These are phyloP conservation scores for Exophiala mesophila DNA, from an alignment of 2,329 filamentous ascomycete genomes.

Conservation along the genomic window DNA sequence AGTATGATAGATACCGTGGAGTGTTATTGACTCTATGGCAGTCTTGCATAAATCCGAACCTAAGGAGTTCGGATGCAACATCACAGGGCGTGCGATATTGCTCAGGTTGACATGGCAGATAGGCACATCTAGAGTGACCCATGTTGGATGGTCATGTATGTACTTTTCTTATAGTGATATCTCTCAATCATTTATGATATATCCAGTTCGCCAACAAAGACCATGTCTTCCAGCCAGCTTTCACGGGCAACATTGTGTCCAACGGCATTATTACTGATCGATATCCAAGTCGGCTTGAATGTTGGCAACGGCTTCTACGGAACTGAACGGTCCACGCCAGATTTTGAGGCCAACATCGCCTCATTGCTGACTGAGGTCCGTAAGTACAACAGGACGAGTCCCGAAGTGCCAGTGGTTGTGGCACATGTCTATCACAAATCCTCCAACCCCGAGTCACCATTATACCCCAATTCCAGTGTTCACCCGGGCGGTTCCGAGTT, in stretches of 20 bases:
- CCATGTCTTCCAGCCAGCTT: background rate
- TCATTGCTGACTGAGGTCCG: conserved; percentile 36
- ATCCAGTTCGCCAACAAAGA: too few species aligned
- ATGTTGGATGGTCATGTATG: too few species aligned
- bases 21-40: too few species aligned
- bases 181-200: too few species aligned
- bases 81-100: too few species aligned
- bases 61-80: too few species aligned
- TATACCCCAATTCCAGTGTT: conserved; percentile 31
- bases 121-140: too few species aligned
- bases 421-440: conserved; percentile 47
- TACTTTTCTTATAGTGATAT: too few species aligned
- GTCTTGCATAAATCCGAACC: too few species aligned
- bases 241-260: conserved; percentile 15
- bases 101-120: too few species aligned
- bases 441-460: conserved; percentile 29
- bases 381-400: conserved; percentile 9
- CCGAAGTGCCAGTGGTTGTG: conserved; percentile 29
- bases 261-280: conserved; percentile 46
- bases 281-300: conserved; percentile 43
- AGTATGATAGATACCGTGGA: too few species aligned
- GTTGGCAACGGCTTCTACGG: conserved; percentile 38
- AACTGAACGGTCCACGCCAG: conserved; percentile 40
- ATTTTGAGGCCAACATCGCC: conserved; percentile 41
- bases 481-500: conserved; percentile 28